Conservation (phyloP, 192 early-diverging fungal genomes). For the Allomyces macrogynus region DNA sequence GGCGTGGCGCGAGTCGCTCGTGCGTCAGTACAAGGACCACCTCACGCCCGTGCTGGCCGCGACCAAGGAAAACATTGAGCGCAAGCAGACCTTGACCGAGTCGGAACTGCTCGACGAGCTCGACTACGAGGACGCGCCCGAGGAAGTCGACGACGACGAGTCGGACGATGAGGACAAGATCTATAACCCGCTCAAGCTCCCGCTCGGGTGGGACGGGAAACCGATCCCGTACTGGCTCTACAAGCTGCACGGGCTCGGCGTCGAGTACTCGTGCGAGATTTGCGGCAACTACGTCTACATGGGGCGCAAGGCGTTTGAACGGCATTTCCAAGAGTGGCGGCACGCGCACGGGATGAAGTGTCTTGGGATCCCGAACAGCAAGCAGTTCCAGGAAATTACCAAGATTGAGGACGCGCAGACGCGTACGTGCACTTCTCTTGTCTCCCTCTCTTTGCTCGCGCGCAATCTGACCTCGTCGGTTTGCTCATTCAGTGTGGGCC, state of each 20-base stretch:
- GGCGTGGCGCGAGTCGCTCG: constrained; percentile 38
- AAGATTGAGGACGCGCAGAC: constrained; percentile 73
- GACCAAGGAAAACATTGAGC: constrained; percentile 67
- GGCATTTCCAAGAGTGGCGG: constrained; percentile 85
- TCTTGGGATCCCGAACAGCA: constrained; percentile 75
- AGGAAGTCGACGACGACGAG: constrained; percentile 37
- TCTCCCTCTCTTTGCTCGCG: not conserved
- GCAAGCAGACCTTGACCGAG: constrained; percentile 79
- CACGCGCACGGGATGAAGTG: constrained; percentile 87
- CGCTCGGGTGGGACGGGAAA: constrained; percentile 94
- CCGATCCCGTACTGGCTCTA: constrained; percentile 98
- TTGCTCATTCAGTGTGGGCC: constrained; percentile 43
- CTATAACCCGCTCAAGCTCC: constrained; percentile 91
- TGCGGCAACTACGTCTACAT: constrained; percentile 89
- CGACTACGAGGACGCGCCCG: constrained; percentile 49
- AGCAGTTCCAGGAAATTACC: constrained; percentile 80
- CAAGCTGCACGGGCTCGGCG: constrained; percentile 87
- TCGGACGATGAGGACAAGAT: constrained; percentile 71
- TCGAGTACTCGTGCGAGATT: constrained; percentile 89
- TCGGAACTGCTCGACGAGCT: constrained; percentile 46
- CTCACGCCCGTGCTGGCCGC: constrained; percentile 20
- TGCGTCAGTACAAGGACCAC: constrained; percentile 26
- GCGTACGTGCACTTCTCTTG: constrained; percentile 25
- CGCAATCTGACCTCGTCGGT: not conserved
- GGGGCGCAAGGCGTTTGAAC: constrained; percentile 88